Evolutionary conservation across 2,329 filamentous ascomycete genomes (phyloP).

Genomic region (Aspergillus sp.): DNA sequence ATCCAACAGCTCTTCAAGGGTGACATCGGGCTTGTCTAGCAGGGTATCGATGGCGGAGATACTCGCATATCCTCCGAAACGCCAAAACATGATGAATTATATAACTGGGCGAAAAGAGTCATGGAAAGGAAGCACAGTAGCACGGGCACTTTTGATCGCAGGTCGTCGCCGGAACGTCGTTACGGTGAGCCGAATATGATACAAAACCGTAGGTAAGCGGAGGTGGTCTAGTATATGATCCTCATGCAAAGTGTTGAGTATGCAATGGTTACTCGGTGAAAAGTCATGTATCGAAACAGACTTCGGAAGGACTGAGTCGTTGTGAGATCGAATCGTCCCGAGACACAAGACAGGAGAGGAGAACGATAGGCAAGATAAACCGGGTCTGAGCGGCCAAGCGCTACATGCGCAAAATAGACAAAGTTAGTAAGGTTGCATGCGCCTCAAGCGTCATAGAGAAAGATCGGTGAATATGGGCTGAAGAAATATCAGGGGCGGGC

Average conservation of each 20-base stretch:
- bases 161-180: constrained; percentile 29
- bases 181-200: constrained; percentile 31
- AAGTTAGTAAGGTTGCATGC: constrained; percentile 21
- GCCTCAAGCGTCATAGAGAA: not conserved
- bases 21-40: constrained; percentile 92
- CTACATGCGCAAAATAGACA: constrained; percentile 15
- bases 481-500: constrained; percentile 9
- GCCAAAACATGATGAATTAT: constrained; percentile 90
- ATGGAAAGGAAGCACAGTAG: constrained; percentile 34
- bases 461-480: constrained; percentile 1
- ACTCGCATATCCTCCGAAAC: constrained; percentile 98
- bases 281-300: not conserved
- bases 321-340: constrained; percentile 14
- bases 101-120: constrained; percentile 36
- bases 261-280: not conserved
- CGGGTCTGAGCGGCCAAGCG: constrained; percentile 32
- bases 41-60: constrained; percentile 95
- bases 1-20: constrained; percentile 91
- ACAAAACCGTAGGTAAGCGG: constrained; percentile 21
- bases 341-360: constrained; percentile 10
- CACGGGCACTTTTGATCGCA: constrained; percentile 21
- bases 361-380: constrained; percentile 21
- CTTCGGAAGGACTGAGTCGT: constrained; percentile 10
- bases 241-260: constrained; percentile 16
- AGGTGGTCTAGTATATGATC: constrained; percentile 17